Conservation (phyloP, 2,329 filamentous ascomycete species). For the Alternaria metachromatica region DNA sequence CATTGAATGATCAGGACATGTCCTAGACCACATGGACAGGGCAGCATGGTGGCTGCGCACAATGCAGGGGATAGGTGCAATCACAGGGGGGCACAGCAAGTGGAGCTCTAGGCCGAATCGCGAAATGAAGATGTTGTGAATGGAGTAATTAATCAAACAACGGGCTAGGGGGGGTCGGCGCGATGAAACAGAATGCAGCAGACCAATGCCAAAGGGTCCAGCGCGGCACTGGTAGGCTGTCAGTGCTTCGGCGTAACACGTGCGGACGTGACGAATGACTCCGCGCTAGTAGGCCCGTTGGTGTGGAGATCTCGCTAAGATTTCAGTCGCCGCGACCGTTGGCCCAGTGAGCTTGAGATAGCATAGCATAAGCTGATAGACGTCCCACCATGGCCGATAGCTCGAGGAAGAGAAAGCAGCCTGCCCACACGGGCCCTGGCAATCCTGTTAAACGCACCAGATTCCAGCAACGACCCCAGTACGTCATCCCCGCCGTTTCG, state of each 20-base stretch:
- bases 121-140: slow-evolving; percentile 24
- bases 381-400: slow-evolving; percentile 21
- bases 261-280: slow-evolving; percentile 15
- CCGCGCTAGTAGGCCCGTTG: slow-evolving; percentile 9
- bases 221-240: slow-evolving; percentile 1
- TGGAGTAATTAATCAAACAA: slow-evolving; percentile 14
- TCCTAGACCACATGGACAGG: slow-evolving; percentile 21
- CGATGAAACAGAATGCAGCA: slow-evolving; percentile 17
- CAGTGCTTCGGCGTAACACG: slow-evolving; percentile 9
- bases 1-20: slow-evolving; percentile 17
- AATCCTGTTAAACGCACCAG: slow-evolving; percentile 31
- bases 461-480: slow-evolving; percentile 33
- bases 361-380: background rate
- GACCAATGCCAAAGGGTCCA: slow-evolving; percentile 7
- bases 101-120: slow-evolving; percentile 10
- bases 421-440: slow-evolving; percentile 12
- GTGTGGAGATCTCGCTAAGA: slow-evolving; percentile 14
- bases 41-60: slow-evolving; percentile 9
- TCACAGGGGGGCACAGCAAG: slow-evolving; percentile 22
- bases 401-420: slow-evolving; percentile 33
- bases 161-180: slow-evolving; percentile 2
- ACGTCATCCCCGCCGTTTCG: slow-evolving; percentile 37
- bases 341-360: slow-evolving; percentile 1
- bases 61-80: slow-evolving; percentile 29
- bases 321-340: slow-evolving; percentile 12